Evolutionary conservation across 768 basidiomycete genomes (phyloP), one percentile per base, ranked within the genome.

Genomic region (Tephrocybe rancida): DNA sequence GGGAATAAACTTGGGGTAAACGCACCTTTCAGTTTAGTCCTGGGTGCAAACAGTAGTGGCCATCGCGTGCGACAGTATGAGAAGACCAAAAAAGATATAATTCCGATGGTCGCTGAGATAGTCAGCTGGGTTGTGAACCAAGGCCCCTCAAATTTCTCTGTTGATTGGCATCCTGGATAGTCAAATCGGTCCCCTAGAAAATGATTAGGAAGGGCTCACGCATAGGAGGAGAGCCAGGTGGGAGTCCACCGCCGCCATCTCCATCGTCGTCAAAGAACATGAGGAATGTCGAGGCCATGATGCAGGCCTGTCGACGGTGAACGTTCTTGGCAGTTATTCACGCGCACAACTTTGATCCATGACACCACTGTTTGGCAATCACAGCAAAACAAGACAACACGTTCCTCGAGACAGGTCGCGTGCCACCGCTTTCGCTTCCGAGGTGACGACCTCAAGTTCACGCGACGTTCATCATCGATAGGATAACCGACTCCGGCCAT

Each of bases 101-200:
- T 37, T 1, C 97, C 96, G 53, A 99, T 85, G 16, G 79, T 69
- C 11, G 82, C 74, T 3, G 96, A 90, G 27, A 98, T 83, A 2
- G 80, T 70, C 16, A 96, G 74, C 68, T 98, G 96, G 1, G 95
- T 97, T 19, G 85, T 85, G 70, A 99, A 90, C 97, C 97, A 98
- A 29, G 95, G 94, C 0, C 96, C 95, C 64, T 91, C 87, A 67
- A 90, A 94, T 65, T 81, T 90, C 58, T 78, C 90, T 92, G 62
- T 44, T 24, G 43, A 42, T n/a, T 22, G 37, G 7, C 13, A 7
- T n/a, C n/a, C n/a, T n/a, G 11, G 18, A 39, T 25, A 37, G 27
- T 24, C 10, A 54, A 32, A 1, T 21, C 4, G 14, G 18, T 21
- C 22, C 24, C 6, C 50, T 27, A 19, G 3, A 18, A 18, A 14